Base-by-base conservation (phyloP, 2,329 filamentous ascomycete genomes). In the Aspergillus ochraceus region DNA sequence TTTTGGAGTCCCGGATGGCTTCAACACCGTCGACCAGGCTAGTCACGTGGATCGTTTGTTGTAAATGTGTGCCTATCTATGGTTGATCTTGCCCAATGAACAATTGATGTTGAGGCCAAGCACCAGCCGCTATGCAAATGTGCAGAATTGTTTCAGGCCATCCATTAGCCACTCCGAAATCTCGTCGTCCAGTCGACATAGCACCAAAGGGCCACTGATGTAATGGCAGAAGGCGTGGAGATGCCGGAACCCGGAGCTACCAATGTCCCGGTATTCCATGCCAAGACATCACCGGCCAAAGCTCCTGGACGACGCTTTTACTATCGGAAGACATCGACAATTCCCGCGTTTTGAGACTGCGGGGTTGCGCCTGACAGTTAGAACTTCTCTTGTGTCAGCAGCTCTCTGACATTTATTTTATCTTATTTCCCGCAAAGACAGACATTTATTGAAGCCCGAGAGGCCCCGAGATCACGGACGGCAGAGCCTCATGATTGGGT, bases 231-330 rank as follows among this genome's bases (percentile, higher is more conserved):
- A 4, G 32, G 11, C 17, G 36, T n/a, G 36, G 36, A 42, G 14
- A 42, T 8, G 6, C 14, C 36, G 36, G 36, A n/a, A 9, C 36
- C 30, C 51, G 61, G 59, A 42, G 51, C 2, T 45, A 60, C 49
- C 29, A 32, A 63, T 64, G 46, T 53, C 58, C 60, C 61, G 61
- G 8, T 6, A 60, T 61, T 55, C 50, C 24, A 46, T 64, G 64
- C 64, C 62, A 66, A 64, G 62, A 58, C 51, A 63, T 65, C 53
- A 14, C 53, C 63, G 55, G 57, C 54, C 59, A 58, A 60, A 63
- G 62, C 64, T 64, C 56, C 57, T 61, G 52, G 45, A 42, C 32
- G 46, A 62, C 58, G 52, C 58, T 58, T 39, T 36, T 29, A 50
- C 49, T 53, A 20, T 30, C 36, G 36, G 36, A 42, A 8, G 36